Conservation (phyloP, 306 rosid species). For the Arachis stenosperma region DNA sequence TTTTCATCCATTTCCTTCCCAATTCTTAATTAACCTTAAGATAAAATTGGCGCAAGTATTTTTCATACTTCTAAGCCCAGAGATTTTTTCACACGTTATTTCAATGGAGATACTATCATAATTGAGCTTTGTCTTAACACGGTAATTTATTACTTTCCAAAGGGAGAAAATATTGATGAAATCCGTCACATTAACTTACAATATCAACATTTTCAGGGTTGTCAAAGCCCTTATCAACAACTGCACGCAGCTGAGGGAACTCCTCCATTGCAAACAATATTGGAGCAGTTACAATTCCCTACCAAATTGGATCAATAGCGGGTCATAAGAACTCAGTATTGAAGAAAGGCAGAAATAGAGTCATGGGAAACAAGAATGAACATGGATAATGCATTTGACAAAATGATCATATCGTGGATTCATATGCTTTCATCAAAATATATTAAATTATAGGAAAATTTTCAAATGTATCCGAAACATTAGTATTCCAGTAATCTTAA, state of each 20-base stretch:
- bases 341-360: background rate
- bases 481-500: no score
- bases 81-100: background rate
- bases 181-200: slow-evolving; percentile 59
- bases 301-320: background rate
- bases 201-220: slow-evolving; percentile 53
- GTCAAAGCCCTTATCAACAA: no score
- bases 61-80: no score
- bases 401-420: background rate
- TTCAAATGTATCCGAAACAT: no score
- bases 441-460: background rate
- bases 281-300: slow-evolving; percentile 96
- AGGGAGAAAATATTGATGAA: slow-evolving; percentile 18
- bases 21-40: background rate
- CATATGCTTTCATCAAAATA: slow-evolving; percentile 9
- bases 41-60: no score
- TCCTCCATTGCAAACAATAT: slow-evolving; percentile 94
- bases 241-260: slow-evolving; percentile 71
- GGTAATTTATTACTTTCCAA: slow-evolving; percentile 1
- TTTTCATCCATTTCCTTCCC: background rate
- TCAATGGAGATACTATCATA: no score
- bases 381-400: background rate
- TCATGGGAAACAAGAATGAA: background rate
- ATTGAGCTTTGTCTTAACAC: background rate
- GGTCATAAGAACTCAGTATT: background rate